Evolutionary conservation across 2,329 filamentous ascomycete species (phyloP).

Genomic region (Arthrobotrys sphaeroides): DNA sequence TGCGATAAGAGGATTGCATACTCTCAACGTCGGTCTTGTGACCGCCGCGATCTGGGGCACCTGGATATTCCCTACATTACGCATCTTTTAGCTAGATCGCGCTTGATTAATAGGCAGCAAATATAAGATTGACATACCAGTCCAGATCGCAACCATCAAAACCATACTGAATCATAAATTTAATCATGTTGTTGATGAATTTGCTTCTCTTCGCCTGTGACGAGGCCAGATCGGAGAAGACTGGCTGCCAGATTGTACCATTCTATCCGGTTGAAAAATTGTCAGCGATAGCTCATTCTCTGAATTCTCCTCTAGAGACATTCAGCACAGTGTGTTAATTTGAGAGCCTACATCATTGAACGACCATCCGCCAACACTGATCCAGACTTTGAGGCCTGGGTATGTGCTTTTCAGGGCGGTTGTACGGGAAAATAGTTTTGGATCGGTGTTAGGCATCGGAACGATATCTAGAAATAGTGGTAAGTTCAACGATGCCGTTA

Average conservation of each 20-base stretch:
- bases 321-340: neutral
- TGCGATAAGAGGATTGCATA: constrained; percentile 6
- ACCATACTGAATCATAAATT: constrained; percentile 62
- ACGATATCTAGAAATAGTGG: constrained; percentile 13
- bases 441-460: constrained; percentile 21
- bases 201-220: constrained; percentile 57
- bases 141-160: constrained; percentile 66
- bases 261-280: constrained; percentile 10
- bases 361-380: constrained; percentile 38
- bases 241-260: constrained; percentile 31
- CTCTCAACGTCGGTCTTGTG: constrained; percentile 29
- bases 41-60: constrained; percentile 51
- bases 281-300: constrained; percentile 9
- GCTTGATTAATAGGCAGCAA: neutral
- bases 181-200: constrained; percentile 61
- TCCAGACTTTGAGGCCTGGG: constrained; percentile 38
- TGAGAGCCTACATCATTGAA: constrained; percentile 29
- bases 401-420: constrained; percentile 43
- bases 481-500: constrained; percentile 2
- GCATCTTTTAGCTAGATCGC: neutral
- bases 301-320: neutral
- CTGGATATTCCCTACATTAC: constrained; percentile 53
- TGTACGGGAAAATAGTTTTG: constrained; percentile 38
- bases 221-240: constrained; percentile 59
- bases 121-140: constrained; percentile 61